Base-by-base conservation (phyloP, 2,329 filamentous ascomycete genomes). In the Penicillium thymicola region DNA sequence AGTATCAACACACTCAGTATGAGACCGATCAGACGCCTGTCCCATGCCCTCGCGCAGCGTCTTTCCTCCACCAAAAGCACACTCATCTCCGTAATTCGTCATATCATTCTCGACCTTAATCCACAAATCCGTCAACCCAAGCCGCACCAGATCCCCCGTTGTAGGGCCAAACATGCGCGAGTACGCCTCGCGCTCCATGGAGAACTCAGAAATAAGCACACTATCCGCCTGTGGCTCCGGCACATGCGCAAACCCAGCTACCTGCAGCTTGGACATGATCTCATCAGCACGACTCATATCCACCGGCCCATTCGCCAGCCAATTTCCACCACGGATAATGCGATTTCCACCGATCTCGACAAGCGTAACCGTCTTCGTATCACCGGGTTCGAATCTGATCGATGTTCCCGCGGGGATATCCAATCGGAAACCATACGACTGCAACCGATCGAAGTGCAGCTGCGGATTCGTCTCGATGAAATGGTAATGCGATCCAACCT, bases 31-130 rank as follows among this genome's bases (percentile, higher is more conserved):
- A 25, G 87, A 88, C 5, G 92, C 90, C 77, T 97, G 92, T 3
- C 92, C 93, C 92, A 97, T 97, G 32, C 93, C 93, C 73, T 97
- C 93, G 59, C 93, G 84, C 57, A 97, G 77, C 37, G 91, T 94
- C 81, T 97, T 97, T 45, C 93, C 93, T 43, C 93, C 93, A 16
- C 93, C 93, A 74, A 97, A 97, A 62, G 92, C 89, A 72, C 92
- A 97, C 77, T 97, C 93, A 61, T 97, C 93, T 9, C 93, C 93
- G 70, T 96, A 95, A 5, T 80, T 78, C 0, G 92, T 93, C 66
- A 88, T 78, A 70, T 97, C 93, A 60, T 86, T 88, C 76, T 97
- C 93, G 6, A 97, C 89, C 72, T 87, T 85, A 68, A 97, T 82
- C 92, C 92, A 97, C 10, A 97, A 80, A 71, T 96, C 88, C 3